Evolutionary conservation across 148 eudicot genomes (phyloP), one percentile per base, ranked within the genome.

Genomic region (Chenopodium album): DNA sequence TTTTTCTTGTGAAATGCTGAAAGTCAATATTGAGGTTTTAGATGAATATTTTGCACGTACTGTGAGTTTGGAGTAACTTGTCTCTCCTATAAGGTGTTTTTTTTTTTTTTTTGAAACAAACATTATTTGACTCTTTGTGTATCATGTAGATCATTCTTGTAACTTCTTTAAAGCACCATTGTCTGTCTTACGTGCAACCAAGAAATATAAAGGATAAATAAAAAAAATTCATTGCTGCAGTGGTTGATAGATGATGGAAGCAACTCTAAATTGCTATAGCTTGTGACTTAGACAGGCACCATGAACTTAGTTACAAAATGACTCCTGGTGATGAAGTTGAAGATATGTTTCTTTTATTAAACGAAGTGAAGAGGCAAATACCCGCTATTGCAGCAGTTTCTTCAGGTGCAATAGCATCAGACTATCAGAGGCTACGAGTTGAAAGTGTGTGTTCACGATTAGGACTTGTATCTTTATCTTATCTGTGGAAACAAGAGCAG

Each of bases 241-340:
- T 37, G 56, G 17, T 19, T 68, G 69, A 29, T 31, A 44, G 71
- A 22, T 70, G 50, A 31, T 80, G 28, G 41, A 34, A 28, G 46
- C 76, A 44, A 32, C 64, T 65, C 63, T 87, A 32, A 82, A 41
- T 68, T 76, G 37, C 20, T 74, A 17, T 46, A 71, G 44, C 66
- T 82, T 68, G 59, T 80, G 71, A 47, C 67, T 54, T 82, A 56
- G 65, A 74, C 78, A 96, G 99, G 97, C 91, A 92, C 84, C 94
- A 86, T 71, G 88, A 85, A 34, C 94, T 94, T 76, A 88, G 90
- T 89, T 95, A 95, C 88, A 92, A 79, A 52, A 85, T 80, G 89
- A 95, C 99, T 77, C 91, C 94, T 74, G 99, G 99, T n/a, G 99
- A 96, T 81, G 99, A 94, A 88, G 98, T 96, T 76, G 98, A 96